Evolutionary conservation across 1,284 basidiomycete genomes (phyloP), one percentile per base, ranked within the genome.

Genomic region (Tilletia caries): DNA sequence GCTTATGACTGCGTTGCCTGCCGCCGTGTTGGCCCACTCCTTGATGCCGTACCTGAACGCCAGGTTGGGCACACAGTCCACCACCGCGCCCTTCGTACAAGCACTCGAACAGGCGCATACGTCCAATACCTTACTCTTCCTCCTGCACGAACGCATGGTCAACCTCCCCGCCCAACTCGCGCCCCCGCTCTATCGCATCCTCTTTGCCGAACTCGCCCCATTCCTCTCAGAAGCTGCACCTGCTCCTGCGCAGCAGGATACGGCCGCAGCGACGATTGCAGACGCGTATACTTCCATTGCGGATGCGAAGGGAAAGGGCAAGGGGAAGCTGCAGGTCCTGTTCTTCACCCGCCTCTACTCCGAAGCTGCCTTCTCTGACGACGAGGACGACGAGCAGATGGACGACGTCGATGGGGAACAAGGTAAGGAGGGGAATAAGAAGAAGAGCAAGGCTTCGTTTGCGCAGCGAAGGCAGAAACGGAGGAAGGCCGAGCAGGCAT

Each of bases 71-170:
- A 70, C 64, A 73, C 8, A 68, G 66, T 15, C 37, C 37, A 41
- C 37, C 10, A 15, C 37, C 37, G 37, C 37, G 8, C 37, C 37
- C 37, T 41, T 41, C 15, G 37, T 15, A 41, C 46, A 76, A 74
- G 67, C 43, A 71, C 0, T 69, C 76, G 3, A 73, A 76, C n/a
- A 69, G 77, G 25, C 64, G 75, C 0, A 44, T 76, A 60, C 69
- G 73, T 64, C 71, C 68, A 23, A 52, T 32, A n/a, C 44, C n/a
- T n/a, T 48, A 32, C 65, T 46, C 43, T 43, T 32, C 65, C 71
- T 82, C 48, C 54, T 82, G 50, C 79, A 82, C 71, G 81, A 82
- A 67, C 76, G 81, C 27, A 80, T 82, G 79, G 75, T 82, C 70
- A 82, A 82, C 71, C 72, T 82, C 69, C 81, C 81, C 1, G 73